Evolutionary conservation across 75 land plant species (phyloP).

Genomic region (Picea sitchensis): DNA sequence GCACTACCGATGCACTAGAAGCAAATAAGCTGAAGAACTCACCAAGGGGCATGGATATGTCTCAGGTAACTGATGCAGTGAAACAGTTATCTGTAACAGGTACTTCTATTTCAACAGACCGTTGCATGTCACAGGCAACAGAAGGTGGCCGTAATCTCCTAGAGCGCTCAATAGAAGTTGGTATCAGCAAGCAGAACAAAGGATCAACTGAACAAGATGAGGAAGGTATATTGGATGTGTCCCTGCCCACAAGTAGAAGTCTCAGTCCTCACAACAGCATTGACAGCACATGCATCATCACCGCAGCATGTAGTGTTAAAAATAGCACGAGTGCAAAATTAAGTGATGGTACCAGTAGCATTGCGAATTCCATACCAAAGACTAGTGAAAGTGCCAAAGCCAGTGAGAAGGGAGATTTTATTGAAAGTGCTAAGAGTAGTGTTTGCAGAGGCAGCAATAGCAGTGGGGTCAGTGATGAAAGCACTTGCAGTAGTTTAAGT

Average conservation of each 20-base stretch:
- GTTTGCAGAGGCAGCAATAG: constrained; percentile 48
- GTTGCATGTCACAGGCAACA: constrained; percentile 5
- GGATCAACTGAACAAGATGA: constrained; percentile 2
- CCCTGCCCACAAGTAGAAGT: constrained; percentile 10
- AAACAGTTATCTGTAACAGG: background rate
- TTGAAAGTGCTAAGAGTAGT: constrained; percentile 49
- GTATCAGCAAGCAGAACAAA: background rate
- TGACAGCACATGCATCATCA: constrained; percentile 4
- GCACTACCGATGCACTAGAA: background rate
- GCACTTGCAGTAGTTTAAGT: constrained; percentile 46
- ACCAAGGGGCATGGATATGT: background rate
- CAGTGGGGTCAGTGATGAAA: constrained; percentile 64
- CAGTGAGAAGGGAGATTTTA: constrained; percentile 21
- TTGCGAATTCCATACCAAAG: constrained; percentile 25
- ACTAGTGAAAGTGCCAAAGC: constrained; percentile 32
- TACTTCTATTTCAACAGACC: background rate
- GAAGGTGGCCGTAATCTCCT: background rate
- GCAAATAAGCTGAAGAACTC: background rate
- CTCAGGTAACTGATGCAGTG: background rate
- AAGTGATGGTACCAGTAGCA: constrained; percentile 39
- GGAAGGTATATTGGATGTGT: background rate
- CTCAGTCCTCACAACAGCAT: constrained; percentile 6
- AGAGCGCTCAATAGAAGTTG: background rate
- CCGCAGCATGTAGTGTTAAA: constrained; percentile 53
- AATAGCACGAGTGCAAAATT: constrained; percentile 50